Base-by-base conservation (phyloP, 1,139 yeast species). In the Ogataea hybrid region DNA sequence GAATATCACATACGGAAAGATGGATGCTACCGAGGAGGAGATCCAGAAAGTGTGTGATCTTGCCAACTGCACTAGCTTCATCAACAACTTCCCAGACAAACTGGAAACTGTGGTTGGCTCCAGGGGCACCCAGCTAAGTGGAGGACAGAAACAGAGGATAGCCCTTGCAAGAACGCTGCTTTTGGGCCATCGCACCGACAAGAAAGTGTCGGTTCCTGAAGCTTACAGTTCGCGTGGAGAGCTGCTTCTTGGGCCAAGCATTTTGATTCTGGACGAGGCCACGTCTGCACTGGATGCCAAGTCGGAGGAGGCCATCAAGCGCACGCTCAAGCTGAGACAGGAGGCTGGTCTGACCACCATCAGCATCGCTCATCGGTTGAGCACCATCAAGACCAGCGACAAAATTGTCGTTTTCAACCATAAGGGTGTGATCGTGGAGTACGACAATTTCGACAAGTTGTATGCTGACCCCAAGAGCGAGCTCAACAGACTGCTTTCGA, bases 91-190 rank as follows among this genome's bases (percentile, higher is more conserved):
- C 62, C 78, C 81, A 0, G 79, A 75, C 41, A 73, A 74, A 12
- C 73, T 74, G 46, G 77, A 75, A 39, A 76, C 81, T 0, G 64
- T 75, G 9, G 73, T 75, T 47, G 81, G 81, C 2, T 57, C 77
- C 4, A 67, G 79, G 42, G 84, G 85, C 1, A 78, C 83, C 0
- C 71, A 79, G 25, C 64, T 79, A 35, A 76, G 82, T 6, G 96
- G 96, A 28, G 97, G 97, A 5, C 96, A 88, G 59, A 86, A 86
- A 61, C 97, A 88, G 65, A 73, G 96, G 57, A 77, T 88, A 35
- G 96, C 96, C 4, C 75, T 88, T 50, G 96, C 96, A 0, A 69
- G 96, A 49, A 90, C 95, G 3, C 70, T 84, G 49, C 70, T 83
- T 29, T 75, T 83, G 44, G 60, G 59, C 4, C 46, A 60, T 9